These are phyloP conservation scores for Nepenthes gracilis DNA, from an alignment of 148 eudicot genomes.

Conservation along the genomic window DNA sequence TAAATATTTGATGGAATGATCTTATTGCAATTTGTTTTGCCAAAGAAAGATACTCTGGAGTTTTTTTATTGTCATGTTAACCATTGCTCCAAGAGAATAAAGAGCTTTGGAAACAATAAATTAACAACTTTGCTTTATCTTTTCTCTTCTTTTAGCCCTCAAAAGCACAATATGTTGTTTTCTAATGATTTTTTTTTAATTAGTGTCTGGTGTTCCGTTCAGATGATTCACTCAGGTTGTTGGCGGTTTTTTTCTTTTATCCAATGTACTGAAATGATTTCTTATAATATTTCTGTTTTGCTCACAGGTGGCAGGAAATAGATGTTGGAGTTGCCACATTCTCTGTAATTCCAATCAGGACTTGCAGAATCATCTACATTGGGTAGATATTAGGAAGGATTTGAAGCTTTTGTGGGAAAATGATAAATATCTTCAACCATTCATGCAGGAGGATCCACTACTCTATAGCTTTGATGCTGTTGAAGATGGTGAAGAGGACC, in stretches of 20 bases:
- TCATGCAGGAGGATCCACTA: slow-evolving; percentile 71
- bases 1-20: too few species aligned
- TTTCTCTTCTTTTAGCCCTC: too few species aligned
- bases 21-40: too few species aligned
- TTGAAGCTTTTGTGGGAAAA: slow-evolving; percentile 54
- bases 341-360: slow-evolving; percentile 36
- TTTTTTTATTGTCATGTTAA: too few species aligned
- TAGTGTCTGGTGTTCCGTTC: not conserved
- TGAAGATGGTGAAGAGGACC: slow-evolving; percentile 43
- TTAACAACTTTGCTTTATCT: too few species aligned
- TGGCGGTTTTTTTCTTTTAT: not conserved
- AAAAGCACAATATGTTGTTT: too few species aligned
- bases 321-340: slow-evolving; percentile 64
- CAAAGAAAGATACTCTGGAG: too few species aligned
- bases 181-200: too few species aligned
- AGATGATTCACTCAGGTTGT: not conserved
- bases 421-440: slow-evolving; percentile 68
- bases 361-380: slow-evolving; percentile 48
- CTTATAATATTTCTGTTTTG: not conserved
- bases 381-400: slow-evolving; percentile 15
- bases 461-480: slow-evolving; percentile 69
- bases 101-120: too few species aligned
- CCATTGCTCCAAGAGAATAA: too few species aligned
- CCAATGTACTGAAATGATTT: not conserved
- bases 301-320: slow-evolving; percentile 52